Evolutionary conservation across 371 early-diverging fungal genomes (phyloP), one percentile per base, ranked within the genome.

Genomic region (Actinomortierella ambigua): DNA sequence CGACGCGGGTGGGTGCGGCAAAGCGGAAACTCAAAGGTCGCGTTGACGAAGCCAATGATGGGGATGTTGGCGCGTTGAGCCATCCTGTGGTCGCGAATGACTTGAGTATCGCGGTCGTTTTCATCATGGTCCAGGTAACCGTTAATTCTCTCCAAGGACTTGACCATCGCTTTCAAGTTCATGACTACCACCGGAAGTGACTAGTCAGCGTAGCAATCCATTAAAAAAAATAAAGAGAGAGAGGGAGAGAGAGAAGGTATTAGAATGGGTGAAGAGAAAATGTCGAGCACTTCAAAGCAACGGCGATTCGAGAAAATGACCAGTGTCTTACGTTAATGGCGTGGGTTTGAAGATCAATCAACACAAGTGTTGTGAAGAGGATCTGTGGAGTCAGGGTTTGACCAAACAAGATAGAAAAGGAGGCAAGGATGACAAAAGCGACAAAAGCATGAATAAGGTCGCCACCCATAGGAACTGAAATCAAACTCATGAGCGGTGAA

Each of bases 31-130:
- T 34, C 43, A 57, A 73, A 73, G 1, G 67, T 53, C 17, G 75
- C 75, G 24, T 73, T 67, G 23, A 73, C 68, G 29, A 73, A 73
- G 2, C 75, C 75, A 20, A 73, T 73, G 17, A 73, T 53, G 9
- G 75, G 75, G 8, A 73, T 67, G 53, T 73, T 73, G 27, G 75
- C 75, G 29, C 75, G 58, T 26, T 57, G 43, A 17, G 75, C 75
- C 64, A 73, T 66, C 44, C 63, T 67, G 17, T 67, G 47, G 49
- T 73, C 75, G 6, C 64, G 63, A 44, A 73, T 67, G 5, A 73
- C 50, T 9, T 63, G 63, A 2, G 75, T 73, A 27, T 73, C 67
- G 53, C 67, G 75, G 3, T 73, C 75, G 22, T 73, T 73, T 39
- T 73, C 75, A 2, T 73, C 75, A 9, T 73, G 67, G 22, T 42